Percentiles rank a stretch among this genome's conserved stretches.
phyloP scores from a whole-genome alignment of 1,284 basidiomycete genomes.

The Tilletia caries region DNA sequence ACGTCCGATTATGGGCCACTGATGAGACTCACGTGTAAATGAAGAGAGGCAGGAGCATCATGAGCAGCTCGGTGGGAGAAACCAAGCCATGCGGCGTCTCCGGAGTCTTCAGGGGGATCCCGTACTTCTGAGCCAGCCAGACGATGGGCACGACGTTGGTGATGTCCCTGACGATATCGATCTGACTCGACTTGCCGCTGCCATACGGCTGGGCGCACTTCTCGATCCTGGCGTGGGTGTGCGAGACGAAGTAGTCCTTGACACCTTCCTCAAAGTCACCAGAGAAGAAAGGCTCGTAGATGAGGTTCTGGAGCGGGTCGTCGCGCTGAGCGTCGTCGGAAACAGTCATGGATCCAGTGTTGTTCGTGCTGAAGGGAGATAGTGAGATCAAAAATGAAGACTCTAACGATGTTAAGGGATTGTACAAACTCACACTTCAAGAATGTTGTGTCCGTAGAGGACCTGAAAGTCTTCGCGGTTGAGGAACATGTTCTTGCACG shows the following conservation, averaged over 20 bases:
- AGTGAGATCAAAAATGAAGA: too few relatives aligned
- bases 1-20: too few relatives aligned
- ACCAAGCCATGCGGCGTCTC: slow-evolving; percentile 61
- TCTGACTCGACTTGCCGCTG: slow-evolving; percentile 58
- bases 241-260: slow-evolving; percentile 40
- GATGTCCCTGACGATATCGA: slow-evolving; percentile 71
- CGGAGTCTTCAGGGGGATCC: slow-evolving; percentile 65
- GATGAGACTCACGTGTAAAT: slow-evolving; percentile 16
- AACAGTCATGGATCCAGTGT: slow-evolving; percentile 19
- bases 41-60: slow-evolving; percentile 20
- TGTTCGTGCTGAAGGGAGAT: background rate
- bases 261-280: slow-evolving; percentile 20
- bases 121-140: slow-evolving; percentile 56
- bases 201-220: slow-evolving; percentile 61
- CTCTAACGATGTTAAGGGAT: slow-evolving; percentile 57
- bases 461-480: slow-evolving; percentile 45
- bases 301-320: slow-evolving; percentile 11
- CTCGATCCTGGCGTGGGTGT: slow-evolving; percentile 62
- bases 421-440: slow-evolving; percentile 2
- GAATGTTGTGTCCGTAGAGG: slow-evolving; percentile 19
- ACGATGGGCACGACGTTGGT: slow-evolving; percentile 64
- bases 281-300: slow-evolving; percentile 20
- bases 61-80: slow-evolving; percentile 51
- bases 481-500: slow-evolving; percentile 54
- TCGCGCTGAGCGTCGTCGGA: slow-evolving; percentile 15